phyloP scores from a whole-genome alignment of 768 basidiomycete genomes.

The Artomyces pyxidatus region DNA sequence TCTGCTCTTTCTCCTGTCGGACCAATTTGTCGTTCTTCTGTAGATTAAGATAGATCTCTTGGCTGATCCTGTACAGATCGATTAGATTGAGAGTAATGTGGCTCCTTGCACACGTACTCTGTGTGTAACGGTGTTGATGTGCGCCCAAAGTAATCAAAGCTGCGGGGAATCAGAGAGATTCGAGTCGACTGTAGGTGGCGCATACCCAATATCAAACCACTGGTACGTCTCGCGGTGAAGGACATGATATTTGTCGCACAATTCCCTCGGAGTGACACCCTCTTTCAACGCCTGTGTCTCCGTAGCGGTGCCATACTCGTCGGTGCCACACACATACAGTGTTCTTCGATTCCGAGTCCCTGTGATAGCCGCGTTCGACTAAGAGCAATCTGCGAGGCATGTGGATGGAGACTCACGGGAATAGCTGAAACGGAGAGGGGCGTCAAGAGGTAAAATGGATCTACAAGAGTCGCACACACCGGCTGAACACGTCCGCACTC shows the following conservation, averaged over 20 bases:
- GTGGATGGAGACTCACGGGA: conserved; percentile 38
- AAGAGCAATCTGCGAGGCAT: neutral
- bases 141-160: conserved; percentile 94
- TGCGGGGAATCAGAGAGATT: conserved; percentile 21
- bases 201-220: conserved; percentile 94
- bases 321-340: conserved; percentile 94
- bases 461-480: conserved; percentile 41
- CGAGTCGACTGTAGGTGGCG: neutral
- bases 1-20: conserved; percentile 84
- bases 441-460: neutral
- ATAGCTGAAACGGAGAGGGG: conserved; percentile 34
- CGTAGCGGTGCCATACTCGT: conserved; percentile 99
- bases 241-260: conserved; percentile 87
- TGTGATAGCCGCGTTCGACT: conserved; percentile 16
- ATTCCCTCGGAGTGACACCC: conserved; percentile 62
- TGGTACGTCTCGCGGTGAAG: conserved; percentile 90
- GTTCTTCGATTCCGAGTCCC: conserved; percentile 81
- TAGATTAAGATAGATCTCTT: conserved; percentile 82
- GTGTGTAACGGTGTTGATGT: conserved; percentile 89
- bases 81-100: neutral
- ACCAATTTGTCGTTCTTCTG: conserved; percentile 69
- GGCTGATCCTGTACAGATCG: conserved; percentile 60
- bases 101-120: conserved; percentile 51
- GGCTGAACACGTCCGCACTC: conserved; percentile 94
- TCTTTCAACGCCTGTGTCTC: conserved; percentile 96